Conservation (phyloP, 257 asterid species). For the Forsythia suspensa region DNA sequence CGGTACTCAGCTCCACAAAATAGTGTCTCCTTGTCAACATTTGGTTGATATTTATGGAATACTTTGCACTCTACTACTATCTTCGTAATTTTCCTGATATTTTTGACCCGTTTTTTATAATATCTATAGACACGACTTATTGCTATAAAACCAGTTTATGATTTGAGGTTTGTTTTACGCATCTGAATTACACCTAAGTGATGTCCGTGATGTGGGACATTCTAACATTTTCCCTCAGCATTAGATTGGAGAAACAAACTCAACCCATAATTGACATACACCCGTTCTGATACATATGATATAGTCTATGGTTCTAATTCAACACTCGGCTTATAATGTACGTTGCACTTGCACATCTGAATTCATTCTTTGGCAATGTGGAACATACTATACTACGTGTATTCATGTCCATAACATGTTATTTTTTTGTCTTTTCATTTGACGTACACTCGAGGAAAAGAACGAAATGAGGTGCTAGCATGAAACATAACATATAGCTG, state of each 20-base stretch:
- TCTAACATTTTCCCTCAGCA: too few relatives aligned
- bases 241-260: too few relatives aligned
- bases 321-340: too few relatives aligned
- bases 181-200: too few relatives aligned
- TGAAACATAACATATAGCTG: too few relatives aligned
- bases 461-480: neutral
- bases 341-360: neutral
- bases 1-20: neutral
- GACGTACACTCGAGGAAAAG: neutral
- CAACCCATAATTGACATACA: too few relatives aligned
- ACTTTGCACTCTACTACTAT: neutral
- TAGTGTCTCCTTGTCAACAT: neutral
- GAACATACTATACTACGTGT: neutral
- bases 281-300: too few relatives aligned
- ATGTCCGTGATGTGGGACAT: too few relatives aligned
- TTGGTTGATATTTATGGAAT: neutral
- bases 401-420: too few relatives aligned
- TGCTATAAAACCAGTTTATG: too few relatives aligned
- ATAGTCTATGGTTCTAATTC: neutral
- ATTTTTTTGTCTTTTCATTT: neutral
- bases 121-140: too few relatives aligned
- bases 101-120: neutral
- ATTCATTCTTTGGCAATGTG: neutral
- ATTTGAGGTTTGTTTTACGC: too few relatives aligned
- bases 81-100: neutral